phyloP scores from a whole-genome alignment of 306 rosid species.

The Cucumis melo region DNA sequence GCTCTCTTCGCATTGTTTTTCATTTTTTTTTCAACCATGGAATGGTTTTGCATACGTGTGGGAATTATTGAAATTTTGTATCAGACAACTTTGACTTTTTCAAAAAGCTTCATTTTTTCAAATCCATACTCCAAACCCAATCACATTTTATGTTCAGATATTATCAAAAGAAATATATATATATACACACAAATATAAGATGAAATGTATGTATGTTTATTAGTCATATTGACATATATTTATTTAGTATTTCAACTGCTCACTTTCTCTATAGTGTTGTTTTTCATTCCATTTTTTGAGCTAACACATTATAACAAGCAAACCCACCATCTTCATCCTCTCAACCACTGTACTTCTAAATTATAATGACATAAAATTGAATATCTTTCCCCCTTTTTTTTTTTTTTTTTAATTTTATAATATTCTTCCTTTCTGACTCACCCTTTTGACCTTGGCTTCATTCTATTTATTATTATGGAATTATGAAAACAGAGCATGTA shows the following conservation, averaged over 20 bases:
- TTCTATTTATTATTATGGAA: neutral
- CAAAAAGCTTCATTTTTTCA: neutral
- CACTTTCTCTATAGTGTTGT: slow-evolving; percentile 35
- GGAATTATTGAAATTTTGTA: neutral
- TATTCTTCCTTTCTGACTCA: slow-evolving; percentile 4
- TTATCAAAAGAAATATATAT: too few relatives aligned
- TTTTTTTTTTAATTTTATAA: neutral
- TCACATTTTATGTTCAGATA: neutral
- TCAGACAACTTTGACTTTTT: slow-evolving; percentile 2
- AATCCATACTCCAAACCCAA: neutral
- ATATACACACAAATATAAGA: too few relatives aligned
- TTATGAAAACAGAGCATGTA: neutral
- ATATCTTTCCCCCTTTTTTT: neutral
- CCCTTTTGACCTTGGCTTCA: slow-evolving; percentile 19
- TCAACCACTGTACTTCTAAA: slow-evolving; percentile 39
- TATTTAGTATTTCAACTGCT: slow-evolving; percentile 40
- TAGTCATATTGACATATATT: too few relatives aligned
- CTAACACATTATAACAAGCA: slow-evolving; percentile 41
- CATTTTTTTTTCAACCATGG: neutral
- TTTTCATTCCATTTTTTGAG: slow-evolving; percentile 22
- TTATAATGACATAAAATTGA: neutral
- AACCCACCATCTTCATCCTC: slow-evolving; percentile 20
- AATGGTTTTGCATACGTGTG: slow-evolving; percentile 3
- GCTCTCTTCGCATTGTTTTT: neutral
- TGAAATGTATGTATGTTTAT: too few relatives aligned